Conservation (phyloP, 2,329 filamentous ascomycete species). For the Pseudogymnoascus sp. region DNA sequence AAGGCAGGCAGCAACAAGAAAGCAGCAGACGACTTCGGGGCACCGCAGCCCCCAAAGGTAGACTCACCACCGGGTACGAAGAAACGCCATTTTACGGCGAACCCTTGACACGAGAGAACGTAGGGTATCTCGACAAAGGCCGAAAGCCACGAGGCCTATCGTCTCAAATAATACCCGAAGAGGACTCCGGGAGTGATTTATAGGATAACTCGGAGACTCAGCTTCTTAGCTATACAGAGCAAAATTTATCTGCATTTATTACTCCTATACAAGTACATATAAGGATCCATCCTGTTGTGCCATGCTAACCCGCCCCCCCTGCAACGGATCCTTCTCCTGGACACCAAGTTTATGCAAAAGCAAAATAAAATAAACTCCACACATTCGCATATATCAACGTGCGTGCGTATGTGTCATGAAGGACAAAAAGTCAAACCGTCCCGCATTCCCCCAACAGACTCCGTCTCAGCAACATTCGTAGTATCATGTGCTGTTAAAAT, state of each 20-base stretch:
- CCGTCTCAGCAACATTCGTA: background rate
- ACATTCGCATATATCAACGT: background rate
- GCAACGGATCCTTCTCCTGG: background rate
- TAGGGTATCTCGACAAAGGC: background rate
- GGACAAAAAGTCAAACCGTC: background rate
- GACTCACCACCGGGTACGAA: background rate
- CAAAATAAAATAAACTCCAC: background rate
- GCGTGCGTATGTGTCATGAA: background rate
- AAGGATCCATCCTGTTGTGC: background rate
- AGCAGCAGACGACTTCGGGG: background rate
- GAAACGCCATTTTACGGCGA: background rate
- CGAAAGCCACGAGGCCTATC: background rate
- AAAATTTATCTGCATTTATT: slow-evolving; percentile 7
- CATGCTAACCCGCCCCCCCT: background rate
- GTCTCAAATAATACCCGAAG: background rate
- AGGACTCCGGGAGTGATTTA: background rate
- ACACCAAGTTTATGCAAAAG: background rate
- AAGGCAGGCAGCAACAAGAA: background rate
- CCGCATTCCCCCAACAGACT: background rate
- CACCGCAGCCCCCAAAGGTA: background rate
- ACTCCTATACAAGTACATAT: slow-evolving; percentile 4
- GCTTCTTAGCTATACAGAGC: background rate
- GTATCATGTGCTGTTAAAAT: background rate
- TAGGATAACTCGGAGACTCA: background rate
- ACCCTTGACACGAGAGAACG: background rate